phyloP scores from a whole-genome alignment of 768 basidiomycete species.

The Suillus plorans region DNA sequence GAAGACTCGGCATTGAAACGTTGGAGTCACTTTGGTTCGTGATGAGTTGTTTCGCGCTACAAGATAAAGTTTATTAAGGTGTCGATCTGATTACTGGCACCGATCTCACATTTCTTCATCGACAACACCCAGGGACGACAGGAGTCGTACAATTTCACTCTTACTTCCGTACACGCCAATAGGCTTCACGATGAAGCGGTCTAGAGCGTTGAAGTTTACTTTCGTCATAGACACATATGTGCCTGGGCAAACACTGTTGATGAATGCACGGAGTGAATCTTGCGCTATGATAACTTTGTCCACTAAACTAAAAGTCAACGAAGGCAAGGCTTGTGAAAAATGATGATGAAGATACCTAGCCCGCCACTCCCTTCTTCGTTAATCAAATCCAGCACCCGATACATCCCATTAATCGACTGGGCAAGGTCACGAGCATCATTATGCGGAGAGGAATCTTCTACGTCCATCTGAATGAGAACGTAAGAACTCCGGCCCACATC shows the following conservation, averaged over 20 bases:
- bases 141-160: constrained; percentile 46
- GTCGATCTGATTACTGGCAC: not conserved
- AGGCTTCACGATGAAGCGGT: constrained; percentile 45
- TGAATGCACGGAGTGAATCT: constrained; percentile 45
- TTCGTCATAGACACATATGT: constrained; percentile 54
- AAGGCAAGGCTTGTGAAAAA: not conserved
- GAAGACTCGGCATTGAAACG: constrained; percentile 29
- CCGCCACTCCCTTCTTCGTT: constrained; percentile 51
- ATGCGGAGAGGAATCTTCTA: constrained; percentile 10
- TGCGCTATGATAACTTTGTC: constrained; percentile 65
- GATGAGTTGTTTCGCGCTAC: constrained; percentile 9
- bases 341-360: constrained; percentile 39
- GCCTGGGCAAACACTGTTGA: constrained; percentile 48
- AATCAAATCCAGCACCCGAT: constrained; percentile 53
- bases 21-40: not conserved
- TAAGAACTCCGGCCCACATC: constrained; percentile 1
- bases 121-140: constrained; percentile 37
- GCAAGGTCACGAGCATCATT: constrained; percentile 22
- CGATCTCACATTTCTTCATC: constrained; percentile 40
- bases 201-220: constrained; percentile 55
- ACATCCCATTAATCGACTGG: constrained; percentile 44
- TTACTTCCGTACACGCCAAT: constrained; percentile 60
- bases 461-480: constrained; percentile 20
- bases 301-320: constrained; percentile 32
- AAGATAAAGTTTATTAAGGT: constrained; percentile 3